A percentile compares a stretch with the other conserved stretches of the same genome.
phyloP scores from a whole-genome alignment of 2,329 filamentous ascomycete species.

The Hypoxylon sp. region DNA sequence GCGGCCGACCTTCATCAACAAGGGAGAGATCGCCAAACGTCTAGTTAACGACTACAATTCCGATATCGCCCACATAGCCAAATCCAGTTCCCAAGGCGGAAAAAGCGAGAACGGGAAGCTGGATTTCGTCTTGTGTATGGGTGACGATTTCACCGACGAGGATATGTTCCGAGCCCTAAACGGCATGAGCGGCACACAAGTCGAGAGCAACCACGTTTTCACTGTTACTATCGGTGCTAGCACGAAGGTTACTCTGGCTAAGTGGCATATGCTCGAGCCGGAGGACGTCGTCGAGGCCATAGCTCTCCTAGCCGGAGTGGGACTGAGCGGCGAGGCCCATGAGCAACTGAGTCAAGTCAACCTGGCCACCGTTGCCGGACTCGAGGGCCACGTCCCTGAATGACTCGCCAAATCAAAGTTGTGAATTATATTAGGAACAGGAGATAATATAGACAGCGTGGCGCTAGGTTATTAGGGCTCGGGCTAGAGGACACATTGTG shows the following conservation, averaged over 20 bases:
- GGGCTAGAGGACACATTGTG: conserved; percentile 31
- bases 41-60: conserved; percentile 80
- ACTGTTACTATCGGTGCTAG: conserved; percentile 92
- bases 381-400: conserved; percentile 66
- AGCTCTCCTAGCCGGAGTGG: conserved; percentile 66
- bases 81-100: conserved; percentile 42
- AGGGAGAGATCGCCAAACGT: conserved; percentile 92
- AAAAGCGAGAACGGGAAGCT: conserved; percentile 67
- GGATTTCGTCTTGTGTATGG: conserved; percentile 90
- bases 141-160: conserved; percentile 98
- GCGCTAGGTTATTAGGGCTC: conserved; percentile 33
- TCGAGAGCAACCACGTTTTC: conserved; percentile 78
- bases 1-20: conserved; percentile 97
- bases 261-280: conserved; percentile 91
- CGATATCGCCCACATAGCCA: conserved; percentile 50
- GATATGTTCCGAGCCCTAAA: conserved; percentile 92
- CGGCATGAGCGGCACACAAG: conserved; percentile 66
- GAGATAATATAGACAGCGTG: conserved; percentile 36
- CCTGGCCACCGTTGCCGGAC: conserved; percentile 65
- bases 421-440: conserved; percentile 30
- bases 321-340: conserved; percentile 54
- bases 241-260: conserved; percentile 90
- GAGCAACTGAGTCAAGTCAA: conserved; percentile 66
- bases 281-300: conserved; percentile 83
- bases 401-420: conserved; percentile 48